Evolutionary conservation across 2,329 filamentous ascomycete genomes (phyloP), one percentile per base, ranked within the genome.

Genomic region (Aspergillus nomiae): DNA sequence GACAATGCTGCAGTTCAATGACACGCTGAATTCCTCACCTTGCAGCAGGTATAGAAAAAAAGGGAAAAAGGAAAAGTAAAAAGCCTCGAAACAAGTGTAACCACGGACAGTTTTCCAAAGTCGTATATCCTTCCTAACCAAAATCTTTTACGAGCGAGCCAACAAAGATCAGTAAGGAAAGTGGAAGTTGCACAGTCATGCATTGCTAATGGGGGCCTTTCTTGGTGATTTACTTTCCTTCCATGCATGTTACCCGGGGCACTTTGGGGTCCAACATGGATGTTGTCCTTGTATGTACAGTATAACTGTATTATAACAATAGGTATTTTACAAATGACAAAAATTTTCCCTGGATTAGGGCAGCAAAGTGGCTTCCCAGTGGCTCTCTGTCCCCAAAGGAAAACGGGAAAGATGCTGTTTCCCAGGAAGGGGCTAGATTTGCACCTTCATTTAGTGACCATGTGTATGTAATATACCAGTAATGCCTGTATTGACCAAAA

Each of bases 391-490:
- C 34, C 16, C 36, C 36, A 38, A 38, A 38, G 6, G 36, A 4
- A 38, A 38, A 38, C 7, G 14, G 36, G 34, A 11, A 34, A 34
- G 26, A 28, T 28, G 26, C 26, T 4, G 26, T 28, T 28, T 34
- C 32, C 34, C 58, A 55, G 48, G 45, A 56, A 55, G 62, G 62
- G 59, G 48, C 62, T 58, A 59, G 58, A 61, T 59, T 56, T 50
- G 16, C 32, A 55, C 14, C 16, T 24, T 55, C 46, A 24, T 16
- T 43, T 59, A 41, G 46, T 41, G 46, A 11, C 24, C 21, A 30
- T 56, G 14, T 36, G 26, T 7, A 26, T 16, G 60, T 61, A 58
- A 32, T 16, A 56, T 45, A 41, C n/a, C 51, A n/a, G 58, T 60
- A 60, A 32, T 38, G 38, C 14, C 12, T 26, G 38, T 55, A 34